Conservation (phyloP, 768 basidiomycete genomes). For the Galerina sulciceps region DNA sequence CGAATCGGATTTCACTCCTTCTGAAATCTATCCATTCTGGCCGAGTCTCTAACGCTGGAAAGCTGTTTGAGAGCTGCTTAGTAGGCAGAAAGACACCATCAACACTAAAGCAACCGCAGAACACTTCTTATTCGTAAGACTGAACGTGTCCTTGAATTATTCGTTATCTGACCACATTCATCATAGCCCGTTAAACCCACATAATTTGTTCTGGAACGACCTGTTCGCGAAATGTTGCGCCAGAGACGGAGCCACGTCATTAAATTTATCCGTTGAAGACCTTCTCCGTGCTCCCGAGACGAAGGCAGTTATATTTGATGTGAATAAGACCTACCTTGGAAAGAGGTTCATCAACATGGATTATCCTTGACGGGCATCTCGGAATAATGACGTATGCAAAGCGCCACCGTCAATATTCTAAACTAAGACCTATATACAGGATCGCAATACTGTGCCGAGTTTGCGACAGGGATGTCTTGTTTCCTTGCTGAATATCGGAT, state of each 20-base stretch:
- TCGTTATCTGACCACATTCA: background rate
- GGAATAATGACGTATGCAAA: constrained; percentile 3
- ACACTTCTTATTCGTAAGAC: background rate
- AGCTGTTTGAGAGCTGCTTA: constrained; percentile 9
- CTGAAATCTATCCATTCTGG: background rate
- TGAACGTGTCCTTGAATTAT: background rate
- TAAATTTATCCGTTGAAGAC: constrained; percentile 24
- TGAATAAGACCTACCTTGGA: constrained; percentile 29
- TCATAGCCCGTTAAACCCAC: constrained; percentile 15
- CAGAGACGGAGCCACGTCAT: constrained; percentile 4
- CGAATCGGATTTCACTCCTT: background rate
- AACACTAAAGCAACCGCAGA: background rate
- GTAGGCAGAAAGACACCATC: background rate
- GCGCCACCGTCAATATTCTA: background rate
- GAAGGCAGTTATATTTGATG: constrained; percentile 26
- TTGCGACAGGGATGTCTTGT: background rate
- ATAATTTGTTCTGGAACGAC: constrained; percentile 26
- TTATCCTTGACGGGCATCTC: constrained; percentile 6
- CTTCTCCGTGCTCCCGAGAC: constrained; percentile 23
- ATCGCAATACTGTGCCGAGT: background rate
- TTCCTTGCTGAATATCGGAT: background rate
- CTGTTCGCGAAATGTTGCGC: constrained; percentile 18
- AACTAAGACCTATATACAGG: background rate
- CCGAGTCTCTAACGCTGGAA: constrained; percentile 2
- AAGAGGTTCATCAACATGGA: constrained; percentile 27